These are phyloP conservation scores for Atractiella rhizophila DNA, from an alignment of 768 basidiomycete species.

Conservation along the genomic window DNA sequence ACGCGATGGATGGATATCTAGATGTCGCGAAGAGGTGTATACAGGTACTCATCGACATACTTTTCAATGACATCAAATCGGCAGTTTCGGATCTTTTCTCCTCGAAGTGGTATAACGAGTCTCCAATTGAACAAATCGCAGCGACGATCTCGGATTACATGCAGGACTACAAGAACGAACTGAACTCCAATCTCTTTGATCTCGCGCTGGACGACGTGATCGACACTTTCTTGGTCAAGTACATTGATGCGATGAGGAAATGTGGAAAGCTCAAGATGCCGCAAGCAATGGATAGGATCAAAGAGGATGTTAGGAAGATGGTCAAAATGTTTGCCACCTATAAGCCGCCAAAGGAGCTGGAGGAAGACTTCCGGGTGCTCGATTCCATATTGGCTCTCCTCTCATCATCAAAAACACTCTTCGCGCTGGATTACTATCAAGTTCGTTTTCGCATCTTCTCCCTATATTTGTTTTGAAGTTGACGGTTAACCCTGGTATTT, in stretches of 20 bases:
- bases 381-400: conserved; percentile 37
- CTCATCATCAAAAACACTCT: conserved; percentile 63
- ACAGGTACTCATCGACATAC: conserved; percentile 71
- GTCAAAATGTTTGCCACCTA: conserved; percentile 57
- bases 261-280: conserved; percentile 70
- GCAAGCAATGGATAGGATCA: conserved; percentile 53
- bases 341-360: conserved; percentile 49
- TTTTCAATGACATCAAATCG: conserved; percentile 79
- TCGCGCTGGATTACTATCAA: conserved; percentile 83
- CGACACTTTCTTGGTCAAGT: conserved; percentile 65
- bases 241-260: conserved; percentile 64
- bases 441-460: conserved; percentile 15
- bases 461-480: too few species aligned
- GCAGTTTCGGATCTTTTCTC: conserved; percentile 58
- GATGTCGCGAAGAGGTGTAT: conserved; percentile 96
- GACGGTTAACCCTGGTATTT: too few species aligned
- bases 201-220: conserved; percentile 76
- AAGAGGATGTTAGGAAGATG: conserved; percentile 48
- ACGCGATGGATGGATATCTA: conserved; percentile 91
- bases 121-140: conserved; percentile 59
- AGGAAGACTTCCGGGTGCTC: conserved; percentile 49
- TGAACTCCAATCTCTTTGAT: conserved; percentile 74
- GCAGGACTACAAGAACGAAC: conserved; percentile 71
- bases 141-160: conserved; percentile 94
- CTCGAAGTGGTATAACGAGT: conserved; percentile 57